Conservation (phyloP, 768 basidiomycete species). For the Glaciozyma martinii region DNA sequence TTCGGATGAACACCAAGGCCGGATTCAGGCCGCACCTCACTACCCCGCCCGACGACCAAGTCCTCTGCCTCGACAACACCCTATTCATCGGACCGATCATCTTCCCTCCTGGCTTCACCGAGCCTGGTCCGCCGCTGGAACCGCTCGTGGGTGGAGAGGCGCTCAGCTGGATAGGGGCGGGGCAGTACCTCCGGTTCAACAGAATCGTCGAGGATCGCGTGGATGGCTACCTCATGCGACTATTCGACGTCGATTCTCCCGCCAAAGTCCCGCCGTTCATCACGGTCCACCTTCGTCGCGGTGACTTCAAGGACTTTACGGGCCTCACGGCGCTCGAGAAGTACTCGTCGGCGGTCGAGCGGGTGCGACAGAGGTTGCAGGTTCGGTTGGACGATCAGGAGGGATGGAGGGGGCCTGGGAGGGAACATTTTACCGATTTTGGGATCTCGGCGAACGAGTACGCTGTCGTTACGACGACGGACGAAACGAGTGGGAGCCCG, state of each 20-base stretch:
- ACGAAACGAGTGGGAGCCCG: conserved; percentile 13
- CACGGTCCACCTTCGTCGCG: conserved; percentile 25
- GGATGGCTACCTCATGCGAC: conserved; percentile 13
- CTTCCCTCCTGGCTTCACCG: conserved; percentile 14
- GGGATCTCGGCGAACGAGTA: conserved; percentile 6
- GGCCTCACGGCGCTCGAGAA: conserved; percentile 25
- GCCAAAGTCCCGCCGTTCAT: conserved; percentile 25
- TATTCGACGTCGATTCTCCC: conserved; percentile 6
- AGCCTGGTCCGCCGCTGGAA: conserved; percentile 6
- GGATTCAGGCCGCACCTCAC: conserved; percentile 10
- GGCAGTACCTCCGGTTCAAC: conserved; percentile 26
- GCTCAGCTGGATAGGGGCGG: conserved; percentile 13
- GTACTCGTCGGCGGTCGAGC: conserved; percentile 16
- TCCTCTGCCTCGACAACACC: conserved; percentile 30
- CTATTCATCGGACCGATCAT: conserved; percentile 29
- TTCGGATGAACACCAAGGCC: conserved; percentile 17
- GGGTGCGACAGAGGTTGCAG: conserved; percentile 5
- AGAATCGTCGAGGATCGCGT: conserved; percentile 1
- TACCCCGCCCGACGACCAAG: conserved; percentile 16
- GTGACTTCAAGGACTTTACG: conserved; percentile 27
- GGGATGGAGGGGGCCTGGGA: conserved; percentile 6
- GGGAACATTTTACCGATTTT: not conserved
- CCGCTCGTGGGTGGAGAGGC: conserved; percentile 14
- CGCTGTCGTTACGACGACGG: conserved; percentile 25
- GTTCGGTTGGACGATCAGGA: conserved; percentile 9